Evolutionary conservation across 2,329 filamentous ascomycete species (phyloP), one percentile per base, ranked within the genome.

Genomic region (Fusarium incarnatum): DNA sequence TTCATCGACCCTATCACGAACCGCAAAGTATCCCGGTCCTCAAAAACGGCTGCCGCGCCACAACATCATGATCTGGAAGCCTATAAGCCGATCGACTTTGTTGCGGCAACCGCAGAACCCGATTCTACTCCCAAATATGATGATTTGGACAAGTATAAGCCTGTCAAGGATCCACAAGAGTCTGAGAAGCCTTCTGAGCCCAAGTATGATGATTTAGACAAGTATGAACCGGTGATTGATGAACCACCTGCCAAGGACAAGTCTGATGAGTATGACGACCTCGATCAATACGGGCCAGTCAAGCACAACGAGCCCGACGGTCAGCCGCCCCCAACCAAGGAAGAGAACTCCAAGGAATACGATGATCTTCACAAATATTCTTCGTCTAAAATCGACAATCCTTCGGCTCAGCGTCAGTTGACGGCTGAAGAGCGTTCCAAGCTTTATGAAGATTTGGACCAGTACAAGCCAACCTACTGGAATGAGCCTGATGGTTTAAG

Each of bases 1-100:
- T 60, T 68, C 23, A 88, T 89, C 45, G 87, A 89, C 60, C 87
- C 87, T 5, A 88, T 89, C 62, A 88, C 87, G 18, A 89, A 89
- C 66, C 83, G 86, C 34, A 87, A 83, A 64, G 81, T 87, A 6
- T 62, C 73, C 20, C 81, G 54, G 13, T 32, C 32, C 11, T 46
- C 25, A 60, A 79, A 42, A 9, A 46, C 62, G 2, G n/a, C 74
- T 74, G 44, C 65, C 16, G 50, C 61, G 30, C 56, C 63, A 16
- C 54, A 49, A 13, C 81, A 81, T 49, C 75, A 79, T 7, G 82
- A 79, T 46, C 68, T 79, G 5, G 72, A 77, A 61, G 75, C 74
- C 54, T 83, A 83, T 68, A 77, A 77, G 40, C 77, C 81, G 5
- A 76, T 50, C 56, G 78, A 53, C 56, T 76, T 57, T 67, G 46